Evolutionary conservation across 202 grass and related monocot genomes (phyloP), one percentile per base, ranked within the genome.

Genomic region (Saccharum hybrid): DNA sequence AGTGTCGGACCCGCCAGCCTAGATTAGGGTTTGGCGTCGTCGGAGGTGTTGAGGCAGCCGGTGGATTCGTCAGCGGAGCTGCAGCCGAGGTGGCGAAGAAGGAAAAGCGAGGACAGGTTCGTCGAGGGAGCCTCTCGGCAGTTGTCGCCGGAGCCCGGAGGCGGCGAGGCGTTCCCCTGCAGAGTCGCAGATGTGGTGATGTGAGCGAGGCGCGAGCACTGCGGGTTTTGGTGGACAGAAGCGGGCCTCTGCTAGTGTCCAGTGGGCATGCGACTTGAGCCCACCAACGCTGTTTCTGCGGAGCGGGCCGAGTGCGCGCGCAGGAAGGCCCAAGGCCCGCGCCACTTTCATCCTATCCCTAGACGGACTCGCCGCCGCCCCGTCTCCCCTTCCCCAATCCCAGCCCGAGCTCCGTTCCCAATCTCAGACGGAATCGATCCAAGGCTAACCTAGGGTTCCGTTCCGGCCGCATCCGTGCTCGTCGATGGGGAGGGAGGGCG

Each of bases 401-500:
- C 48, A 18, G 11, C 4, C 51, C 16, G 4, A 54, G 16, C 45
- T 9, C 42, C 42, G 42, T 45, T 45, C 42, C 42, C 42, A 45
- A 48, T 22, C 73, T 60, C 37, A 73, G 73, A 62, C 74, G 30
- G 39, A 77, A 61, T n/a, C 66, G 38, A 31, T n/a, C 49, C 40
- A 10, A 43, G 18, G 33, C 62, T 67, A 54, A 28, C 51, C 80
- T 59, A 66, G 83, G 46, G 73, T 39, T 82, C 46, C 46, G 71
- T 59, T 21, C 10, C 60, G 26, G 3, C 21, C 26, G 18, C 3
- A 48, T 31, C 60, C 40, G 45, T 1, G 1, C 62, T n/a, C 42
- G 23, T 39, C 70, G 69, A 86, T 82, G 88, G 84, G 79, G 40
- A 76, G 16, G n/a, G 71, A 40, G 41, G 31, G 1, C 14, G 51